Base-by-base conservation (phyloP, 257 asterid species). In the Agastache rugosa region DNA sequence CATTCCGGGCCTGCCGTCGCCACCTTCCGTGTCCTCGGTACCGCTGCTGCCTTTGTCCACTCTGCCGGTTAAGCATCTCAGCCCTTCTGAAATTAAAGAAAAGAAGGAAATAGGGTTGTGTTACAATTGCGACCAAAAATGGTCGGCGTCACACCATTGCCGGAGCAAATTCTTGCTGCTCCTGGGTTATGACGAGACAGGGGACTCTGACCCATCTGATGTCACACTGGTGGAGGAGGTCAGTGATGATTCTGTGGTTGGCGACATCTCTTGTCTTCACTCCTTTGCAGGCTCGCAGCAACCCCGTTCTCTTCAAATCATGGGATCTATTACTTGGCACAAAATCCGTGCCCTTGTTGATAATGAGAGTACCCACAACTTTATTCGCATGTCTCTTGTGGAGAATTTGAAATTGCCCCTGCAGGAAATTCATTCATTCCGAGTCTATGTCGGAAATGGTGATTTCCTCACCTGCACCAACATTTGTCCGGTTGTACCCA, bases 1-100 rank as follows among this genome's bases (percentile, higher is more conserved):
- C 29, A 25, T 25, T 1, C n/a, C 0, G 0, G 16, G 0, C 1
- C 0, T 10, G 0, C 16, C n/a, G 0, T 11, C 16, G 1, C n/a
- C 50, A 11, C 1, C 16, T 2, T 3, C 14, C 1, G 16, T 14
- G 3, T 14, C 15, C 3, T 44, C n/a, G 0, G 4, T 3, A 10
- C 50, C n/a, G 11, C 4, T 44, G 15, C 7, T 44, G 3, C 50
- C 50, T 10, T 9, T 10, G 4, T n/a, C 50, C 2, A 11, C 4
- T 0, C 12, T 44, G 0, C n/a, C 50, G 16, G 4, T 44, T 3
- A 44, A 44, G 7, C 16, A 3, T 3, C 15, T 44, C 16, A 44
- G 15, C n/a, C 50, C 50, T 4, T 11, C 16, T 3, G 50, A 44
- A 3, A 44, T 3, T 4, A 44, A 44, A 3, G 50, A 44, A 2